A percentile compares a stretch with the other conserved stretches of the same genome.
phyloP scores from a whole-genome alignment of 1,284 basidiomycete species.

The Ceratobasidium theobromae region DNA sequence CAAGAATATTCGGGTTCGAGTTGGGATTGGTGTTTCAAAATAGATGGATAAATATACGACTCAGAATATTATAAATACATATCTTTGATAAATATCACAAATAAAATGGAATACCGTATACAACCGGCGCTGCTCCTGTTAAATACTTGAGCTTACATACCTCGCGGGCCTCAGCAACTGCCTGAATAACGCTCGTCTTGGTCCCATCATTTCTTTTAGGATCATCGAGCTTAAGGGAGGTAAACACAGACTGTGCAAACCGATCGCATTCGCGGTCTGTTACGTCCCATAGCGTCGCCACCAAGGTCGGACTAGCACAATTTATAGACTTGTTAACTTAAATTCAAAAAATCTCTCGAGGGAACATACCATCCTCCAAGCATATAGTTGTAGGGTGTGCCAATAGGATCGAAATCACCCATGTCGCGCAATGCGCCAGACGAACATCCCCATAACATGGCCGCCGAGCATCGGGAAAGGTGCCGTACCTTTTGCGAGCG shows the following conservation, averaged over 20 bases:
- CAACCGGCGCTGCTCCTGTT: conserved; percentile 92
- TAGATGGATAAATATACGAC: too few relatives aligned
- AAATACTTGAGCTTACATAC: conserved; percentile 88
- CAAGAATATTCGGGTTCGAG: too few relatives aligned
- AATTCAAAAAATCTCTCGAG: conserved; percentile 2
- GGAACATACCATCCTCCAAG: conserved; percentile 87
- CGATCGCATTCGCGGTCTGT: conserved; percentile 97
- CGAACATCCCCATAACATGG: conserved; percentile 99
- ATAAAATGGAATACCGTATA: conserved; percentile 93
- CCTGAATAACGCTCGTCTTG: conserved; percentile 52
- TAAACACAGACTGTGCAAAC: conserved; percentile 82
- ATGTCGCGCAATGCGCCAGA: conserved; percentile 85
- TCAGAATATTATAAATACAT: too few relatives aligned
- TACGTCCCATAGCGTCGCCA: conserved; percentile 97
- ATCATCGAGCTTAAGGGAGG: conserved; percentile 61
- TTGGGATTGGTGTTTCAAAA: too few relatives aligned
- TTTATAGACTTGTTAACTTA: conserved; percentile 13
- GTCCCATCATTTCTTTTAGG: conserved; percentile 41
- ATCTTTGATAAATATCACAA: conserved; percentile 33
- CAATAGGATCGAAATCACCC: conserved; percentile 90
- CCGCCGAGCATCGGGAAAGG: conserved; percentile 80
- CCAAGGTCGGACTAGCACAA: conserved; percentile 75
- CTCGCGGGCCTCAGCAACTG: conserved; percentile 76
- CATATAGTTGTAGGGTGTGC: conserved; percentile 94
- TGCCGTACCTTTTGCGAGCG: conserved; percentile 82